Conservation (phyloP, 768 basidiomycete species). For the Agrocybe chaxingu region DNA sequence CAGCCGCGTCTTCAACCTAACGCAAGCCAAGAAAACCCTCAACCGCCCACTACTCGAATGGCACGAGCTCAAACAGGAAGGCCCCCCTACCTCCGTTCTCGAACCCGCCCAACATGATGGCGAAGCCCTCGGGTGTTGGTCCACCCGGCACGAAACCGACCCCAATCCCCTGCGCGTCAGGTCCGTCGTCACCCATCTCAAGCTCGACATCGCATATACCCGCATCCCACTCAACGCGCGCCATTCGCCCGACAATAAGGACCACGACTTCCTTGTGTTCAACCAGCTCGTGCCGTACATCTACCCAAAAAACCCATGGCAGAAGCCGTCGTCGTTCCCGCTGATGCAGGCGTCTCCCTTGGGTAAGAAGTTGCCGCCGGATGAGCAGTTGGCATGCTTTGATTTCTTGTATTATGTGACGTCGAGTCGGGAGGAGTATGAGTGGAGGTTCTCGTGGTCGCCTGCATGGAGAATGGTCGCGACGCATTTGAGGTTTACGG, state of each 20-base stretch:
- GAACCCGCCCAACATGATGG: conserved; percentile 8
- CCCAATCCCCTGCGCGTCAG: conserved; percentile 16
- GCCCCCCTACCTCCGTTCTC: conserved; percentile 18
- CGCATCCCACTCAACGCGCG: conserved; percentile 25
- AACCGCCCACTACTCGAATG: conserved; percentile 44
- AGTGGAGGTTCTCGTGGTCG: conserved; percentile 33
- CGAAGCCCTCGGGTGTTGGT: conserved; percentile 32
- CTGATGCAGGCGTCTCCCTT: conserved; percentile 25
- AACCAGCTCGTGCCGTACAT: conserved; percentile 27
- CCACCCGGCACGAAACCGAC: conserved; percentile 20
- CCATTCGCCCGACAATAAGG: conserved; percentile 13
- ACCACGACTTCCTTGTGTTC: conserved; percentile 21
- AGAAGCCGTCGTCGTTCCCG: conserved; percentile 15
- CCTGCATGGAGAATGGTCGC: conserved; percentile 41
- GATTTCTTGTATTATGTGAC: conserved; percentile 29
- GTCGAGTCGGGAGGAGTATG: conserved; percentile 19
- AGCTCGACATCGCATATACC: conserved; percentile 33
- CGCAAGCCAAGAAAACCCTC: conserved; percentile 29
- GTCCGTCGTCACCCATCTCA: conserved; percentile 23
- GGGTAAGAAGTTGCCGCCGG: conserved; percentile 22
- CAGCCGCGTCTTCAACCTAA: conserved; percentile 40
- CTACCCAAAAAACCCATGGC: conserved; percentile 20
- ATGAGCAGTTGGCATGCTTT: conserved; percentile 29
- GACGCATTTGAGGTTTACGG: conserved; percentile 32
- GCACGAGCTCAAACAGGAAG: conserved; percentile 40